A percentile compares a stretch with the other conserved stretches of the same genome.
Evolutionary conservation across 805 yeast species (phyloP).

Genomic region (Wickerhamiella slavikovae): DNA sequence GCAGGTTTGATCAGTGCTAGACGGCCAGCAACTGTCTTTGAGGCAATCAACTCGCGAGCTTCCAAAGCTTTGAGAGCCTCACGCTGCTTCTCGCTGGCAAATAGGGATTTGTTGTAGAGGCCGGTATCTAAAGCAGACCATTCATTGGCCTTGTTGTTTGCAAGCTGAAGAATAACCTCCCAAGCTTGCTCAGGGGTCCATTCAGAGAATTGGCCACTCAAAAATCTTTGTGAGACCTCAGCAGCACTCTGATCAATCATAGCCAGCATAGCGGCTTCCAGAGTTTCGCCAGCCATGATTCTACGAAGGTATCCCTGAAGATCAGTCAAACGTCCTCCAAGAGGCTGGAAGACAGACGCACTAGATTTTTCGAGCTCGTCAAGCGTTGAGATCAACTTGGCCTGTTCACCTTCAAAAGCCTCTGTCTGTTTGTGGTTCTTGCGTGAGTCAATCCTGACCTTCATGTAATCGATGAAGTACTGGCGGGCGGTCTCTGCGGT

Average conservation of each 20-base stretch:
- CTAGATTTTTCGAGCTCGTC: constrained; percentile 16
- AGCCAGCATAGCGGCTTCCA: constrained; percentile 51
- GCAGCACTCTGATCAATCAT: constrained; percentile 73
- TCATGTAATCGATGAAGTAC: constrained; percentile 30
- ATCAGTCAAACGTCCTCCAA: constrained; percentile 93
- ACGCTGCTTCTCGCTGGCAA: constrained; percentile 25
- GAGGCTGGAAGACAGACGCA: constrained; percentile 28
- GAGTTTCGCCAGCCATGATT: constrained; percentile 69
- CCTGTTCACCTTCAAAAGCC: constrained; percentile 11
- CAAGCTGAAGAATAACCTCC: constrained; percentile 50
- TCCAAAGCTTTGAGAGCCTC: constrained; percentile 48
- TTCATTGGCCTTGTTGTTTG: constrained; percentile 13
- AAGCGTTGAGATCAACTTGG: too few relatives aligned
- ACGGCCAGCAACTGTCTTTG: constrained; percentile 61
- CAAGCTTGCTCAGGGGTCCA: constrained; percentile 74
- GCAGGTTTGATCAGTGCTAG: constrained; percentile 49
- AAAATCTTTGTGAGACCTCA: constrained; percentile 66
- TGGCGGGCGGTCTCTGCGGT: constrained; percentile 43
- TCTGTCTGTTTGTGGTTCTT: constrained; percentile 4
- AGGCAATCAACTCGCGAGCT: constrained; percentile 51
- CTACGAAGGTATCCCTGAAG: constrained; percentile 79
- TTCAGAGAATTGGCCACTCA: constrained; percentile 21
- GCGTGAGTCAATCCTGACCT: constrained; percentile 1
- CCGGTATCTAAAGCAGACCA: constrained; percentile 10
- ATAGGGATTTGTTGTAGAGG: constrained; percentile 14